Evolutionary conservation across 2,329 filamentous ascomycete species (phyloP).

Genomic region (Ambrosiella cleistominuta): DNA sequence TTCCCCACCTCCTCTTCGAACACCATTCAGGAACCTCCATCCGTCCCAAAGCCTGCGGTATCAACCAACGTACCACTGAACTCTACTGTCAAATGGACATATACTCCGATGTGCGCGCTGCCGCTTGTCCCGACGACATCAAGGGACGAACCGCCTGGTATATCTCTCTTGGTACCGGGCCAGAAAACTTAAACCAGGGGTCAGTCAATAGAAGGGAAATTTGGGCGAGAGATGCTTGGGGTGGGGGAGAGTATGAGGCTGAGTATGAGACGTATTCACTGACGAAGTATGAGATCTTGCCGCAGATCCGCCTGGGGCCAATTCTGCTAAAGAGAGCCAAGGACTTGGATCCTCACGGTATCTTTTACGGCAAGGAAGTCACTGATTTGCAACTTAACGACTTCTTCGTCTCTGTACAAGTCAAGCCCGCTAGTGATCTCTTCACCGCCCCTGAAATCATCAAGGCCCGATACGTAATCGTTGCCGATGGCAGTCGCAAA

Average conservation of each 20-base stretch:
- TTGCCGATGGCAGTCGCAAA: slow-evolving; percentile 3
- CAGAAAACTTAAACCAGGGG: background rate
- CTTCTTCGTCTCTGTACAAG: background rate
- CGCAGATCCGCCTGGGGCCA: slow-evolving; percentile 8
- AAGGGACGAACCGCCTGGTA: slow-evolving; percentile 10
- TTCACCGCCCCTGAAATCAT: background rate
- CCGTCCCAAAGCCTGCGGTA: slow-evolving; percentile 6
- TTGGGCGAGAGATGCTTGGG: slow-evolving; percentile 4
- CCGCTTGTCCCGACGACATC: slow-evolving; percentile 2
- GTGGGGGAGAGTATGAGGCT: slow-evolving; percentile 3
- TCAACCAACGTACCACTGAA: slow-evolving; percentile 8
- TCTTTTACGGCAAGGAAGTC: slow-evolving; percentile 9
- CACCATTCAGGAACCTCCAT: slow-evolving; percentile 6
- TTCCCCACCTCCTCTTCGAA: slow-evolving; percentile 7
- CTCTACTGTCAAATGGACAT: slow-evolving; percentile 7
- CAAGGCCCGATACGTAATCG: slow-evolving; percentile 2
- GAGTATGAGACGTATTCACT: slow-evolving; percentile 5
- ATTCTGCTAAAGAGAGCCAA: slow-evolving; percentile 4
- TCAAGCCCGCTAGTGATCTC: background rate
- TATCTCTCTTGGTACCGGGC: background rate
- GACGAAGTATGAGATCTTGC: slow-evolving; percentile 7
- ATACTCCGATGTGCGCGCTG: slow-evolving; percentile 2
- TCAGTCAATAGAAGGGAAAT: slow-evolving; percentile 3
- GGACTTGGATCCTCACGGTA: slow-evolving; percentile 4
- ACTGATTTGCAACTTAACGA: background rate